phyloP scores from a whole-genome alignment of 192 early-diverging fungal genomes.

The Linnemannia elongata region DNA sequence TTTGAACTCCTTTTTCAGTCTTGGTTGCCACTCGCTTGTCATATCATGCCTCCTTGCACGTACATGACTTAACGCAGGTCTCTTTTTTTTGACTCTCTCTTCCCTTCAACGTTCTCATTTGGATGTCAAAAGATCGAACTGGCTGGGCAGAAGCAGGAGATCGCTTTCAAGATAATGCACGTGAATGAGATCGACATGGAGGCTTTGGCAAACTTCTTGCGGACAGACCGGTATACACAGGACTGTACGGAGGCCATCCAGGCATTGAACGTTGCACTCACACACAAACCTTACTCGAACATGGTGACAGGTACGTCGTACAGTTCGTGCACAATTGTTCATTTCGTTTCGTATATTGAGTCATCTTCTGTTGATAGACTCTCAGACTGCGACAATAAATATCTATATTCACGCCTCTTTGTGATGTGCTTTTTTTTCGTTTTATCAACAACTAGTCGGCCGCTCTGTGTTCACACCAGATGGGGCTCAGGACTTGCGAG shows the following conservation, averaged over 20 bases:
- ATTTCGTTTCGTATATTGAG: background rate
- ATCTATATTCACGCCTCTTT: background rate
- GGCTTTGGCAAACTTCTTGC: constrained; percentile 22
- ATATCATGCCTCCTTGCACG: background rate
- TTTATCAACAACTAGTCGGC: constrained; percentile 65
- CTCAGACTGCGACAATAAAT: background rate
- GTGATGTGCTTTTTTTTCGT: constrained; percentile 45
- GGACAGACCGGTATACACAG: constrained; percentile 11
- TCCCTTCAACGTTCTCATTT: background rate
- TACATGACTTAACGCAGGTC: constrained; percentile 17
- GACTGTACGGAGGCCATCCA: constrained; percentile 25
- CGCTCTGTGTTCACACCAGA: constrained; percentile 88
- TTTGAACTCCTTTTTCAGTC: background rate
- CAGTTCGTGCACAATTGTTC: background rate
- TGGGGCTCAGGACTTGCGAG: constrained; percentile 57
- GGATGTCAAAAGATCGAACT: background rate
- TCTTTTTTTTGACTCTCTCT: background rate
- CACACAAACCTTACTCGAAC: constrained; percentile 22
- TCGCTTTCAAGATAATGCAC: constrained; percentile 30
- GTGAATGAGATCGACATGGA: constrained; percentile 16
- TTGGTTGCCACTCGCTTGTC: background rate
- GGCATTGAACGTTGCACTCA: constrained; percentile 31
- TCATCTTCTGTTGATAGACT: background rate
- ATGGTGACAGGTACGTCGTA: constrained; percentile 16
- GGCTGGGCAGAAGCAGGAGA: constrained; percentile 11